These are phyloP conservation scores for Trypanosoma brucei DNA, from an alignment of 208 protist species.

Conservation along the genomic window DNA sequence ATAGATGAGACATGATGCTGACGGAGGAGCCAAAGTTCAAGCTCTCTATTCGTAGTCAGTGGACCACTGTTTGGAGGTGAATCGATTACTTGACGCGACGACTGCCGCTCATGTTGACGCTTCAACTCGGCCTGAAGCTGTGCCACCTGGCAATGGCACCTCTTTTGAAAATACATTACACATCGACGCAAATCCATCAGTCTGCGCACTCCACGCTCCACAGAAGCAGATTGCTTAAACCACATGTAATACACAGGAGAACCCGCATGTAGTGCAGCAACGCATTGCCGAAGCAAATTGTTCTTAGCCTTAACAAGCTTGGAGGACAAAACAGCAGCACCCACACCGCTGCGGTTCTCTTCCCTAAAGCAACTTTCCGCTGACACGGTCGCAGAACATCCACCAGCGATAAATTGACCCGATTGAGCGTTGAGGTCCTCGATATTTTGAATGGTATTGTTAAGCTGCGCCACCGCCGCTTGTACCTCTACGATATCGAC, in stretches of 20 bases:
- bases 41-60: not conserved
- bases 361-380: too few species aligned
- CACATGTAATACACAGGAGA: slow-evolving; percentile 74
- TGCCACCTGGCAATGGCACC: slow-evolving; percentile 8
- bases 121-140: not conserved
- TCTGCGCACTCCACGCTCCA: slow-evolving; percentile 55
- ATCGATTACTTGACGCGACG: not conserved
- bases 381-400: not conserved
- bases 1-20: slow-evolving; percentile 51
- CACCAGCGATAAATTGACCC: not conserved
- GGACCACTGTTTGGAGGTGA: too few species aligned
- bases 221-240: slow-evolving; percentile 61
- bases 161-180: slow-evolving; percentile 15
- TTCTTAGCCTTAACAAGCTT: slow-evolving; percentile 34
- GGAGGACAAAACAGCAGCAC: slow-evolving; percentile 12
- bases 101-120: not conserved
- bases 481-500: slow-evolving; percentile 42
- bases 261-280: slow-evolving; percentile 40
- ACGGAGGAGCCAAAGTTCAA: slow-evolving; percentile 41
- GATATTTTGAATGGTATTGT: slow-evolving; percentile 5
- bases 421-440: slow-evolving; percentile 8
- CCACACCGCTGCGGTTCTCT: not conserved
- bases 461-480: slow-evolving; percentile 27
- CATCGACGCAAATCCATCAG: slow-evolving; percentile 70
- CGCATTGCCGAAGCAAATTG: slow-evolving; percentile 44